A percentile compares a stretch with the other conserved stretches of the same genome.
These are phyloP conservation scores for Albugo candida DNA, from an alignment of 352 stramenopile species.

Conservation along the genomic window DNA sequence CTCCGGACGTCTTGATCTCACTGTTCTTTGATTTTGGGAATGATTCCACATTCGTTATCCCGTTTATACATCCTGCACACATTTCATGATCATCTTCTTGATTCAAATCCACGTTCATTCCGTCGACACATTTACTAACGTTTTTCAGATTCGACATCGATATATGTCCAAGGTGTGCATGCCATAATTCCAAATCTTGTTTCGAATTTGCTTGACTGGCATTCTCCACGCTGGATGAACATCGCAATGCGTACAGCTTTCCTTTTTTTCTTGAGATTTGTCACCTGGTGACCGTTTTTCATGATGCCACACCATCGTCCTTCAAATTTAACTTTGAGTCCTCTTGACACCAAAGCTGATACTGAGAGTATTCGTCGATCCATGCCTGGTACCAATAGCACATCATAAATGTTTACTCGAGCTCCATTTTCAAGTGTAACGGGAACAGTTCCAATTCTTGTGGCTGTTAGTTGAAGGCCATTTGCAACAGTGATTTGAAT, in stretches of 20 bases:
- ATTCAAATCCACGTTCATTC: too few relatives aligned
- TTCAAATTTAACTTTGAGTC: too few relatives aligned
- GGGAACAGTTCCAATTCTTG: constrained; percentile 3
- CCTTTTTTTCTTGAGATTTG: too few relatives aligned
- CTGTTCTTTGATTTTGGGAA: neutral
- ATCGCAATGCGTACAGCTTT: too few relatives aligned
- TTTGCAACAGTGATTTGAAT: constrained; percentile 7
- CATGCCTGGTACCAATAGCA: constrained; percentile 7
- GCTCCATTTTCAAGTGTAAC: constrained; percentile 1
- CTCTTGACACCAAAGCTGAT: neutral
- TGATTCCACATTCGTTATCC: neutral
- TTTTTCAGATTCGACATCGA: too few relatives aligned
- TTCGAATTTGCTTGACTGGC: too few relatives aligned
- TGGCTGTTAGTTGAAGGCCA: constrained; percentile 4
- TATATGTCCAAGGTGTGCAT: too few relatives aligned
- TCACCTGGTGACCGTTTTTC: too few relatives aligned
- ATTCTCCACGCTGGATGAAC: too few relatives aligned
- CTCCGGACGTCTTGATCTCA: neutral
- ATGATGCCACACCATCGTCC: too few relatives aligned
- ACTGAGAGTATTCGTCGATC: constrained; percentile 10
- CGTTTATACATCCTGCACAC: neutral
- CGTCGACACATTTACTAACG: too few relatives aligned
- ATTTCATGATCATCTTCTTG: neutral
- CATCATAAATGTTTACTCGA: constrained; percentile 7
- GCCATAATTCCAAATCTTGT: too few relatives aligned